Conservation (phyloP, 768 basidiomycete genomes). For the Boletus rufocinnamomeus region DNA sequence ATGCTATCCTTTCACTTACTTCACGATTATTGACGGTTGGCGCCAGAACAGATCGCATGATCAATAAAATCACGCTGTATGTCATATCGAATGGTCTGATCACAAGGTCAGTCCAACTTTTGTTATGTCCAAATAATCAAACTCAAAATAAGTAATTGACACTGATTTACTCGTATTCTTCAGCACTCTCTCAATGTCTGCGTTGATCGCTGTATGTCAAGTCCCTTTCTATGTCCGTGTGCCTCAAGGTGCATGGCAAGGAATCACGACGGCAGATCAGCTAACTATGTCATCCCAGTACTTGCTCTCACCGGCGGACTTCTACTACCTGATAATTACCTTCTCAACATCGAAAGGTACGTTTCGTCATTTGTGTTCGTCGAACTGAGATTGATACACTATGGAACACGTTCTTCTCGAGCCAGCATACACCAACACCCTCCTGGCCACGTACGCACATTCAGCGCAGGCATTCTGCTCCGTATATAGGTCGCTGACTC, state of each 20-base stretch:
- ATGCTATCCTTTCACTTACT: neutral
- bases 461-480: neutral
- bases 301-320: neutral
- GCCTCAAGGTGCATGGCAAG: neutral
- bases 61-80: neutral
- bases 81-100: neutral
- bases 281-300: neutral
- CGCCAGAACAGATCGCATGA: neutral
- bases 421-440: constrained; percentile 2
- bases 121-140: neutral
- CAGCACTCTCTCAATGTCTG: neutral
- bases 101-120: neutral
- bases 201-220: neutral
- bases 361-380: neutral
- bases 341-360: neutral
- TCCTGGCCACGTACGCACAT: neutral
- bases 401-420: neutral
- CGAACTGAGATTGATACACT: neutral
- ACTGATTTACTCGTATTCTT: neutral
- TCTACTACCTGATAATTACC: neutral
- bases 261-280: neutral
- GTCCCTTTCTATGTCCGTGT: neutral
- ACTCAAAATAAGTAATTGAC: neutral
- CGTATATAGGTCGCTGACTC: neutral
- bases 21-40: neutral